Evolutionary conservation across 352 stramenopile species (phyloP), one percentile per base, ranked within the genome.

Genomic region (Phytophthora melonis): DNA sequence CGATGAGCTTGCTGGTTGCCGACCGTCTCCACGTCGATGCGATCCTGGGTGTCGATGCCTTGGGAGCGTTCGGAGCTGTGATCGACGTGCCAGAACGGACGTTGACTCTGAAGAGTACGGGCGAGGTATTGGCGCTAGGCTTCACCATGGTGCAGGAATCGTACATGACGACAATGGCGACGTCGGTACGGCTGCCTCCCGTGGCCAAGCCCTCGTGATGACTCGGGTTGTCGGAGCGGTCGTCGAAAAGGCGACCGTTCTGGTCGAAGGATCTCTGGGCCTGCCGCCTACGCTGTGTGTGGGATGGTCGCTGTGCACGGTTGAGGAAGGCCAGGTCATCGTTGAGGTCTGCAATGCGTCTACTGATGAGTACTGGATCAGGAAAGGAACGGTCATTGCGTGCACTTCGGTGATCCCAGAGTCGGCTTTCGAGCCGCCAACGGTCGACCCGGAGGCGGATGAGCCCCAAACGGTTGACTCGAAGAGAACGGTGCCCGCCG

Each of bases 201-300:
- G 18, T 11, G 59, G 45, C 11, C 62, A 61, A 50, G 62, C 62
- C 3, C 19, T 68, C 1, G 52, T 68, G 7, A 52, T 23, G n/a
- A 45, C 62, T 5, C n/a, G 18, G 0, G 62, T 61, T 0, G 14
- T 14, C 0, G 62, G 50, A 0, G 13, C n/a, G 0, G 34, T 54
- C 5, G 9, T 1, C 0, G 39, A 62, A 0, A 13, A 30, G 1
- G 21, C 50, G 2, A 61, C 36, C 2, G 62, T 68, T 10, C 10
- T 68, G 8, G 52, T 68, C 3, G 62, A 68, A 49, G 62, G 52
- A 0, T 36, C 41, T 7, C 2, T 43, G 3, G 34, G 39, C 0
- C n/a, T 68, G 10, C 34, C 50, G 25, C 47, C 59, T 8, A 58
- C 45, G 3, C n/a, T 62, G 21, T 25, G 52, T 10, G 25, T 68